Evolutionary conservation across 495 filamentous ascomycete species (phyloP), one percentile per base, ranked within the genome.

Genomic region (Tirmania nivea): DNA sequence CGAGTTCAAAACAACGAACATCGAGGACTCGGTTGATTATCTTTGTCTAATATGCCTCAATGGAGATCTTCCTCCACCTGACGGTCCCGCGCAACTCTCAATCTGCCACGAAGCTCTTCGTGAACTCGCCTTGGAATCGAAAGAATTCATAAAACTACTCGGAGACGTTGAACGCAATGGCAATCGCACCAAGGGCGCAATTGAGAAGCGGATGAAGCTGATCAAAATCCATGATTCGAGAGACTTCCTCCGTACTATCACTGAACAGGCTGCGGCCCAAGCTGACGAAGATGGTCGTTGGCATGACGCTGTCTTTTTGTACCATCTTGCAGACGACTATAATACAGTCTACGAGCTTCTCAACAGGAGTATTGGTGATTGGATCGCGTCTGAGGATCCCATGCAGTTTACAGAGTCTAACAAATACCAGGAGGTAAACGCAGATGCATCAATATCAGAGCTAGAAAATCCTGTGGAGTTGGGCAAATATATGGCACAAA

Each of bases 211-310:
- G n/a, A 77, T 88, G 52, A 73, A 74, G 56, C 72, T 99, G 55
- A 86, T 99, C 63, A 79, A 79, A 14, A 69, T 95, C 14, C 72
- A 71, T 11, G 79, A 86, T 60, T 76, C 89, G 64, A 73, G 79
- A 35, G 82, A 92, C 54, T 92, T 94, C 66, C 71, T 96, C 57
- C 79, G 77, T 57, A 78, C 78, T 47, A 85, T 99, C 62, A 95
- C 86, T 2, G 70, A 84, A 39, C 84, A 94, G 66, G 90, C 90
- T 35, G 90, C 90, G 35, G 79, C 76, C 52, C 80, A 86, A 54
- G 90, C 90, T 6, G 88, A 96, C 57, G 92, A 96, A 60, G 92
- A 86, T 65, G 89, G 92, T 35, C 75, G 92, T 37, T 82, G 80
- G 1, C 86, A 86, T 8, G 90, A 99, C 66, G 87, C 92, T 1